Percentiles rank a stretch among this genome's conserved stretches.
These are phyloP conservation scores for Ceratocystis harringtonii DNA, from an alignment of 2,329 filamentous ascomycete genomes.

Conservation along the genomic window DNA sequence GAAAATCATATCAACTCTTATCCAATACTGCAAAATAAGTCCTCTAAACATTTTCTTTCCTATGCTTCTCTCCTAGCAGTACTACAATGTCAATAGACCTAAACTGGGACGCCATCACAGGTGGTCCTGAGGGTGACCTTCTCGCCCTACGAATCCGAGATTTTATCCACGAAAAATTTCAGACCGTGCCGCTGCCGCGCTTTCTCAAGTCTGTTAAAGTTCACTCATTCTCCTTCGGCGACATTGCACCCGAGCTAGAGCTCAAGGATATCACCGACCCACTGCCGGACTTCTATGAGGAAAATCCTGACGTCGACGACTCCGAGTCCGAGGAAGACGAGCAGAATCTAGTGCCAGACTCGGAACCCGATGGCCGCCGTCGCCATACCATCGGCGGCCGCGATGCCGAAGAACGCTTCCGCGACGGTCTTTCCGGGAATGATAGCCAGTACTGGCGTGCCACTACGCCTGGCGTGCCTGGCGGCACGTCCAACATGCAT, in stretches of 20 bases:
- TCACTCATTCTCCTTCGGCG: conserved; percentile 85
- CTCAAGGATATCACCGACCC: conserved; percentile 96
- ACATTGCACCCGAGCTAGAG: conserved; percentile 66
- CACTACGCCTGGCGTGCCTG: conserved; percentile 46
- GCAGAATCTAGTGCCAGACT: conserved; percentile 22
- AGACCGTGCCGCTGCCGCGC: conserved; percentile 74
- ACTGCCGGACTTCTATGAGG: conserved; percentile 89
- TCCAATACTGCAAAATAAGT: neutral
- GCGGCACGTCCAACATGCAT: conserved; percentile 60
- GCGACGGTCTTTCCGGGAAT: conserved; percentile 14
- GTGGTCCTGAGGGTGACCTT: conserved; percentile 69
- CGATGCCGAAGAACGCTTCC: conserved; percentile 18
- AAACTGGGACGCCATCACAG: conserved; percentile 86
- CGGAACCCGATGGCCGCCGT: conserved; percentile 16
- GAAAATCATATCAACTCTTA: too few relatives aligned
- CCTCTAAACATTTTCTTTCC: too few relatives aligned
- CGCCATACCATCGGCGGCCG: conserved; percentile 17
- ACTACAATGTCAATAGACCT: conserved; percentile 82
- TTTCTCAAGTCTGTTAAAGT: conserved; percentile 96
- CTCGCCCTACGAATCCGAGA: conserved; percentile 75
- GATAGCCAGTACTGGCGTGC: conserved; percentile 13
- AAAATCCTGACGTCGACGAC: conserved; percentile 44
- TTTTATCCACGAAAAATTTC: conserved; percentile 93
- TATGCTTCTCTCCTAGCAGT: neutral
- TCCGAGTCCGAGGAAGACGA: conserved; percentile 28